These are phyloP conservation scores for Coemansia sp. DNA, from an alignment of 192 early-diverging fungal genomes.

Conservation along the genomic window DNA sequence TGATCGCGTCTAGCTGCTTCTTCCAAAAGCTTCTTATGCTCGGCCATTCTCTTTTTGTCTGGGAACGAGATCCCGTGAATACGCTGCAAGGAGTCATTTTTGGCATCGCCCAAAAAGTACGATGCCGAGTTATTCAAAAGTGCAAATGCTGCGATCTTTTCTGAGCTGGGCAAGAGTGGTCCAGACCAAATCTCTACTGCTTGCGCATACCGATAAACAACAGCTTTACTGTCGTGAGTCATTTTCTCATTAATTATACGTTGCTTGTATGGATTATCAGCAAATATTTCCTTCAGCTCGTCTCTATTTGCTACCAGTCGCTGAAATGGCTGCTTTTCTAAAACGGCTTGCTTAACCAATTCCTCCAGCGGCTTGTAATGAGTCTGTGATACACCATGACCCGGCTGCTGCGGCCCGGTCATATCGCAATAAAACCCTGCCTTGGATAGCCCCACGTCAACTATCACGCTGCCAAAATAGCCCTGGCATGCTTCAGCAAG, in stretches of 20 bases:
- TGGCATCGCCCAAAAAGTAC: slow-evolving; percentile 96
- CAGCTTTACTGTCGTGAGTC: slow-evolving; percentile 87
- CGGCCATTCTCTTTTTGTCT: slow-evolving; percentile 94
- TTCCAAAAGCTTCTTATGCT: slow-evolving; percentile 92
- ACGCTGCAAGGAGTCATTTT: slow-evolving; percentile 97
- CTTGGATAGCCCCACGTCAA: slow-evolving; percentile 92
- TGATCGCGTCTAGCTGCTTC: slow-evolving; percentile 92
- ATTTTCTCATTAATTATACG: slow-evolving; percentile 90
- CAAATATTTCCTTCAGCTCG: slow-evolving; percentile 93
- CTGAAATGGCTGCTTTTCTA: slow-evolving; percentile 96
- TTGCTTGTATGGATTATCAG: slow-evolving; percentile 96
- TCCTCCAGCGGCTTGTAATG: slow-evolving; percentile 88
- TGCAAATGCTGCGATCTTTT: slow-evolving; percentile 87
- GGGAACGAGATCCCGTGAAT: slow-evolving; percentile 99
- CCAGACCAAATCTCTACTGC: slow-evolving; percentile 96
- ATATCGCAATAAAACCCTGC: slow-evolving; percentile 98
- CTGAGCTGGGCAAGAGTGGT: slow-evolving; percentile 93
- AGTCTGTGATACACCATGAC: slow-evolving; percentile 67
- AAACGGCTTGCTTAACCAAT: slow-evolving; percentile 80
- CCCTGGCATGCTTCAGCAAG: slow-evolving; percentile 95
- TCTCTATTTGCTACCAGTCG: slow-evolving; percentile 85
- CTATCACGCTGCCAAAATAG: slow-evolving; percentile 96
- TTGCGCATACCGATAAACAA: slow-evolving; percentile 97
- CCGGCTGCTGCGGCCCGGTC: slow-evolving; percentile 62
- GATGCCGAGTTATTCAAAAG: slow-evolving; percentile 97